Evolutionary conservation across 2,329 filamentous ascomycete genomes (phyloP), one percentile per base, ranked within the genome.

Genomic region (Talaromyces sp.): DNA sequence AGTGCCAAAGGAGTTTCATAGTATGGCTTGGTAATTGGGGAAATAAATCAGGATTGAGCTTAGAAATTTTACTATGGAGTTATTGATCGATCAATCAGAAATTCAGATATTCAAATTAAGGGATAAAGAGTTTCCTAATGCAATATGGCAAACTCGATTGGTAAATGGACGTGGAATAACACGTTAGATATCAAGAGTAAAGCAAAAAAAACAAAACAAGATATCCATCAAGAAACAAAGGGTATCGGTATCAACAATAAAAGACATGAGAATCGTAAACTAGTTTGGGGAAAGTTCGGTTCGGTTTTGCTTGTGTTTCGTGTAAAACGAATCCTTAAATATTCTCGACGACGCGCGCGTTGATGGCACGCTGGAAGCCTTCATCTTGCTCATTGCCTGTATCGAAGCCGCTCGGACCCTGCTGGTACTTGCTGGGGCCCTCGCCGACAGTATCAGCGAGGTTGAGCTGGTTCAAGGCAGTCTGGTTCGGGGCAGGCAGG

Each of bases 301-400:
- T 40, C 5, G 34, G 34, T 36, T 7, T 40, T n/a, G 5, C 5
- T 14, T 5, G 12, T 36, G 36, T 3, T n/a, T 40, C 3, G 6
- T 5, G 34, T 16, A 40, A 23, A 23, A 40, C 2, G 36, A n/a
- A 27, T 1, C 23, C 12, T 84, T 82, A 96, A 76, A 97, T 94
- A 78, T 93, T 89, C 82, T 97, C 91, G 67, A 96, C 83, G 44
- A 96, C 83, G 63, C 87, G 86, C 59, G 92, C 86, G 74, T 95
- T 93, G 74, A 96, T 85, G 36, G 91, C 92, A 69, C 86, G 84
- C 78, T 94, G 88, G 75, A 96, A 90, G 59, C 88, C 86, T 66
- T 87, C 84, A 66, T 76, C 69, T 5, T 53, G 51, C 18, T 63
- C 62, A 27, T 36, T 47, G 63, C 70, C 68, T 33, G 75, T 71